Conservation (phyloP, 306 rosid genomes). For the Gastrolobium bilobum region DNA sequence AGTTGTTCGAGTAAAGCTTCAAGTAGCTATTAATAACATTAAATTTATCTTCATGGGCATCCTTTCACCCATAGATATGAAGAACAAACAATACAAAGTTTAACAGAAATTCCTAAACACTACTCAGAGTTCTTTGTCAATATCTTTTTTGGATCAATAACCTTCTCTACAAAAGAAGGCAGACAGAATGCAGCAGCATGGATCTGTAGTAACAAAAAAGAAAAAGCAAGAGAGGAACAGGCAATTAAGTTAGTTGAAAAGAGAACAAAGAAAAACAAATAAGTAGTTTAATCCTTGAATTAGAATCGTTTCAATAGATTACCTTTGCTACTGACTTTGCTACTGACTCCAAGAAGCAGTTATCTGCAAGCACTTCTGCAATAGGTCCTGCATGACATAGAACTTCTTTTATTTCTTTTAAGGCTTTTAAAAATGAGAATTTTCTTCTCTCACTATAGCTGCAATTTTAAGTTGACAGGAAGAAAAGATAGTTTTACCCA, state of each 20-base stretch:
- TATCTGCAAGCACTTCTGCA: conserved; percentile 34
- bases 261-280: neutral
- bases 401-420: neutral
- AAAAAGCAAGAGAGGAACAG: conserved; percentile 9
- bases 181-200: conserved; percentile 58
- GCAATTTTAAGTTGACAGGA: neutral
- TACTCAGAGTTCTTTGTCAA: conserved; percentile 2
- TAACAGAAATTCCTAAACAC: conserved; percentile 16
- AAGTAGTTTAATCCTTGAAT: neutral
- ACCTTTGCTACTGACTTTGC: conserved; percentile 48
- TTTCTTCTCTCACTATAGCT: neutral
- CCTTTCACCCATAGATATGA: neutral
- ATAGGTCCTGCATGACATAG: conserved; percentile 43
- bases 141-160: conserved; percentile 15
- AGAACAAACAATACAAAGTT: neutral
- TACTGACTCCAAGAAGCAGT: conserved; percentile 41
- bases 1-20: conserved; percentile 26
- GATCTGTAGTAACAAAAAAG: conserved; percentile 40
- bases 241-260: neutral
- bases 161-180: conserved; percentile 42
- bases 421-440: neutral
- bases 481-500: conserved; percentile 43
- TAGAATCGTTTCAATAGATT: conserved; percentile 6
- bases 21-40: conserved; percentile 11
- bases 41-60: neutral